phyloP scores from a whole-genome alignment of 352 stramenopile species.

The Pythium phragmiticola region DNA sequence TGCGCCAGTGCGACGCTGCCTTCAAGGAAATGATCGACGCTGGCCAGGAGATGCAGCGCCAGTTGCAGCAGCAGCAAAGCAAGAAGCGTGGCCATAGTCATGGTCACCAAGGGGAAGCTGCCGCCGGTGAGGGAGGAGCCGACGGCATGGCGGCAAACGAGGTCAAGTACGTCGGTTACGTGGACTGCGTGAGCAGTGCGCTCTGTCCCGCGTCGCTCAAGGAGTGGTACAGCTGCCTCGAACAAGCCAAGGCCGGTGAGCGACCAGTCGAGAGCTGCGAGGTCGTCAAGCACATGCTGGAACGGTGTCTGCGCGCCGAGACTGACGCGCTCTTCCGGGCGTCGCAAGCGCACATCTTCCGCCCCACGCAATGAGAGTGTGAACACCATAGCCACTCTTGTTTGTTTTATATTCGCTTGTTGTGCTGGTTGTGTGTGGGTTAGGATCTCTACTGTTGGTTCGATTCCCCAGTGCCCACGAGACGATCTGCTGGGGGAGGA shows the following conservation, averaged over 20 bases:
- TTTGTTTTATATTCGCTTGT: constrained; percentile 21
- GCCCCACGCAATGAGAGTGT: constrained; percentile 23
- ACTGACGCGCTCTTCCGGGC: constrained; percentile 59
- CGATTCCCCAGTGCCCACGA: not conserved
- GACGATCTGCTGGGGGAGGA: not conserved
- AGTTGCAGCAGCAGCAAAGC: constrained; percentile 14
- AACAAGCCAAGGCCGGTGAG: constrained; percentile 38
- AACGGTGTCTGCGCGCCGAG: constrained; percentile 72
- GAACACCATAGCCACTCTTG: constrained; percentile 11
- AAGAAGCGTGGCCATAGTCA: constrained; percentile 7
- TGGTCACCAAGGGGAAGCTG: not conserved
- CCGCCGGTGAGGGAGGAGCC: not conserved
- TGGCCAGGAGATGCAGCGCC: constrained; percentile 20
- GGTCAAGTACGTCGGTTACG: constrained; percentile 60
- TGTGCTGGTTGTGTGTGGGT: not conserved
- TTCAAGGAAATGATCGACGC: constrained; percentile 51
- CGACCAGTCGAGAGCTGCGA: constrained; percentile 47
- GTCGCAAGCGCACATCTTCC: constrained; percentile 65
- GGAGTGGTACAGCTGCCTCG: constrained; percentile 53
- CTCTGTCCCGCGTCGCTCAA: constrained; percentile 52
- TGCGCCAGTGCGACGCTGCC: constrained; percentile 51
- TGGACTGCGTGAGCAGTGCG: constrained; percentile 50
- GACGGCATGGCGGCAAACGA: constrained; percentile 35
- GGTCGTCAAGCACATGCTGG: constrained; percentile 56
- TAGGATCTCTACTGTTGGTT: not conserved